Evolutionary conservation across 768 basidiomycete species (phyloP).

Genomic region (Boletus subcaerulescens): DNA sequence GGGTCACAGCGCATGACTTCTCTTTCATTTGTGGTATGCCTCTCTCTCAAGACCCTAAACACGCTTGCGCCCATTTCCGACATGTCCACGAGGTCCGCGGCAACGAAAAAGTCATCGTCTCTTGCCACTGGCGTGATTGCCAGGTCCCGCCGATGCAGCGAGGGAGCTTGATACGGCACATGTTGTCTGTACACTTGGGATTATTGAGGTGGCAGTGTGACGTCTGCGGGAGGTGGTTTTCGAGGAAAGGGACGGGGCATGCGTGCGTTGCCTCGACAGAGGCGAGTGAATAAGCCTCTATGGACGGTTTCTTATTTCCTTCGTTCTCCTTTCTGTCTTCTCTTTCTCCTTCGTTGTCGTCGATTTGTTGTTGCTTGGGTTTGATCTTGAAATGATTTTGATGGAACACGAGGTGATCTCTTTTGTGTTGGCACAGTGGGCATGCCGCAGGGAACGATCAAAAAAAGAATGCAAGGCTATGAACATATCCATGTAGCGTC

Average conservation of each 20-base stretch:
- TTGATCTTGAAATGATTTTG: neutral
- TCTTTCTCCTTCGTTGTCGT: neutral
- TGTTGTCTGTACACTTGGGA: slow-evolving; percentile 16
- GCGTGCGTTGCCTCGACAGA: neutral
- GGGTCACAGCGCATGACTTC: neutral
- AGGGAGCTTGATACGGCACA: slow-evolving; percentile 19
- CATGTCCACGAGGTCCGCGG: slow-evolving; percentile 12
- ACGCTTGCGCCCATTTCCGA: slow-evolving; percentile 11
- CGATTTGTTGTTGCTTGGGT: neutral
- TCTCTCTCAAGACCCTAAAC: slow-evolving; percentile 3
- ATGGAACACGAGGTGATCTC: too few species aligned
- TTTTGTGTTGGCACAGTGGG: too few species aligned
- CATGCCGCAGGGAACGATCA: too few species aligned
- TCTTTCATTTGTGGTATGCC: neutral
- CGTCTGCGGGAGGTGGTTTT: slow-evolving; percentile 11
- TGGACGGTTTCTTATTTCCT: neutral
- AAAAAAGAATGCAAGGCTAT: neutral
- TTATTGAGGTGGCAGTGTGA: slow-evolving; percentile 15
- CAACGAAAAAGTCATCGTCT: slow-evolving; percentile 11
- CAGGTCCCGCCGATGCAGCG: slow-evolving; percentile 12
- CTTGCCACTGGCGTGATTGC: slow-evolving; percentile 17
- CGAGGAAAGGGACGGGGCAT: slow-evolving; percentile 15
- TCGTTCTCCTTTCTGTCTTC: neutral
- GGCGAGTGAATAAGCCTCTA: neutral
- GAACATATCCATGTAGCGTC: neutral